Evolutionary conservation across 164 flowering plant genomes (phyloP), one percentile per base, ranked within the genome.

Genomic region (Annona cherimola): DNA sequence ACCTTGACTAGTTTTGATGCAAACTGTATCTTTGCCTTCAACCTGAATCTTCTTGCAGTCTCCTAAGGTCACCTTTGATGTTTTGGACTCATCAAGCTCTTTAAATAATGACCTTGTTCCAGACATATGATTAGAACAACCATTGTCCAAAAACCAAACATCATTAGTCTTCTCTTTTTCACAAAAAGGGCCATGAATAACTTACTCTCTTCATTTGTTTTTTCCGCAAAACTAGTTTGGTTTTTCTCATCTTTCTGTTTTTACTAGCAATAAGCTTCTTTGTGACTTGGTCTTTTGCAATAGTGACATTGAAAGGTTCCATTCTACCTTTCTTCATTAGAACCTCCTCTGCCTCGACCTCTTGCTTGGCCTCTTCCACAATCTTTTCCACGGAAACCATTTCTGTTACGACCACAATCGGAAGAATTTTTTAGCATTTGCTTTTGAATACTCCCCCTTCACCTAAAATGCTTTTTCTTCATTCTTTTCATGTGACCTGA

Each of bases 51-150:
- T 12, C 63, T 60, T 60, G 63, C n/a, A 1, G 63, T 60, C 63
- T 60, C 63, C 63, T 60, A 60, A 18, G n/a, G 20, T 60, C 63
- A 60, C 63, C 20, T 60, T 1, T 60, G n/a, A 60, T n/a, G 1
- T 60, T n/a, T 60, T 11, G 16, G 63, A 60, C 63, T 60, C 63
- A 60, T 60, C 63, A 60, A 60, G 63, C 20, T 60, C 63, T 19
- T 60, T 26, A 26, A 26, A 26, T 26, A 26, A 26, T 26, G 35
- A 26, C 20, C 63, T 60, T 60, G 63, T 60, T 11, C 63, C 63
- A 11, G 1, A n/a, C 63, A 60, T 1, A 60, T 60, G 63, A 60
- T 60, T 60, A 18, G 20, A 60, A 60, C 63, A 60, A 4, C 16
- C 63, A 60, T 2, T 26, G 35, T 26, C 35, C 35, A 26, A 26